A percentile compares a stretch with the other conserved stretches of the same genome.
These are phyloP conservation scores for Nicotiana knightiana DNA, from an alignment of 257 asterid genomes.

Conservation along the genomic window DNA sequence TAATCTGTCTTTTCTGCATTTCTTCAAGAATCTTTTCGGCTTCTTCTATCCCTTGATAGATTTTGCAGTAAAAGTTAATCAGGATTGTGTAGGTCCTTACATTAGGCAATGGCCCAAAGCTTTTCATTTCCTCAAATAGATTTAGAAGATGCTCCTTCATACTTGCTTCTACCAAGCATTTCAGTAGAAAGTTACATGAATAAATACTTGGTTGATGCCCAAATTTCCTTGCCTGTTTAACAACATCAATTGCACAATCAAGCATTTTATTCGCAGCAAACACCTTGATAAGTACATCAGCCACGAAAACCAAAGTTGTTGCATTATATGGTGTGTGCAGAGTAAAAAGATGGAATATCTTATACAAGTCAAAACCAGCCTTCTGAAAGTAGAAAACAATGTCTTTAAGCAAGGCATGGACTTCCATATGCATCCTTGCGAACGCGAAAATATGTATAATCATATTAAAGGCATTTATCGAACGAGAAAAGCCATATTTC, in stretches of 20 bases:
- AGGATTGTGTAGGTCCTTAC: constrained; percentile 48
- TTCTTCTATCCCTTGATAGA: constrained; percentile 23
- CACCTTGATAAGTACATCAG: constrained; percentile 46
- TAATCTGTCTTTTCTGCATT: constrained; percentile 41
- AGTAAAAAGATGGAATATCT: constrained; percentile 24
- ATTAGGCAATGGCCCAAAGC: constrained; percentile 46
- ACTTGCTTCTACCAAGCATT: constrained; percentile 42
- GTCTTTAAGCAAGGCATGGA: constrained; percentile 44
- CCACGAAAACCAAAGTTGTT: constrained; percentile 17
- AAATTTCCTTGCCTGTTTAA: constrained; percentile 28
- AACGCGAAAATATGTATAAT: constrained; percentile 36
- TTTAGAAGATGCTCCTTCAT: constrained; percentile 20
- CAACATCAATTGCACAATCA: constrained; percentile 39
- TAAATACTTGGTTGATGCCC: constrained; percentile 37
- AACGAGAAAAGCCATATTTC: constrained; percentile 36
- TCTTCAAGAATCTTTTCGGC: constrained; percentile 40
- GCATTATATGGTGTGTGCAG: constrained; percentile 24
- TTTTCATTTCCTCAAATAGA: constrained; percentile 43
- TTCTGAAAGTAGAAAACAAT: constrained; percentile 33
- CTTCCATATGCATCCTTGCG: constrained; percentile 45
- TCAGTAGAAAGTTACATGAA: constrained; percentile 61
- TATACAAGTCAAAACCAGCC: constrained; percentile 30
- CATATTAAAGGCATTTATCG: constrained; percentile 31
- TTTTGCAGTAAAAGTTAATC: constrained; percentile 44
- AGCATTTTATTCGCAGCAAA: constrained; percentile 47